These are phyloP conservation scores for Kandelia obovata DNA, from an alignment of 345 rosid genomes.

Conservation along the genomic window DNA sequence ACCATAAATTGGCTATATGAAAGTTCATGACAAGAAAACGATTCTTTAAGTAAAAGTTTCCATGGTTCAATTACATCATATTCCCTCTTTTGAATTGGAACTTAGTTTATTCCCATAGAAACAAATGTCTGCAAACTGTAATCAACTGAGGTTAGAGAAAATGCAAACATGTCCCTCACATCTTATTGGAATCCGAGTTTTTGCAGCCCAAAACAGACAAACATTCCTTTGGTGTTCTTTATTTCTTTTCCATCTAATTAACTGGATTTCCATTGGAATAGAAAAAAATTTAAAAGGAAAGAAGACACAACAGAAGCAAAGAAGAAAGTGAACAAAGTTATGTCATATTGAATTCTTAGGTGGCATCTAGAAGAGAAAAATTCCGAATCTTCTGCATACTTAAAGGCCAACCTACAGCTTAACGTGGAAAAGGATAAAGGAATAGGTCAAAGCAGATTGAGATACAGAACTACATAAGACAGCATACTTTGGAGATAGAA, in stretches of 20 bases:
- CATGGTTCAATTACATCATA: too few relatives aligned
- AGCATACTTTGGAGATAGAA: conserved; percentile 93
- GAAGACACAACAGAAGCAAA: neutral
- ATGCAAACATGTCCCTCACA: neutral
- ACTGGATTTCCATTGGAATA: neutral
- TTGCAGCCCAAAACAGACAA: neutral
- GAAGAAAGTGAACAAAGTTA: neutral
- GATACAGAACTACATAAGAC: conserved; percentile 1
- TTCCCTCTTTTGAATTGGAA: too few relatives aligned
- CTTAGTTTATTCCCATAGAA: too few relatives aligned
- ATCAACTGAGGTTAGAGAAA: neutral
- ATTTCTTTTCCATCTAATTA: neutral
- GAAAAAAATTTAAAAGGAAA: neutral
- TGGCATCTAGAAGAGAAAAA: neutral
- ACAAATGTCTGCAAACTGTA: too few relatives aligned
- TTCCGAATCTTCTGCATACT: neutral
- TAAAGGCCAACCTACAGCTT: conserved; percentile 9
- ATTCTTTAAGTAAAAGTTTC: too few relatives aligned
- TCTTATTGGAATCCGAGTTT: neutral
- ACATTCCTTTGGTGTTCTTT: neutral
- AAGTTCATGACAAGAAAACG: too few relatives aligned
- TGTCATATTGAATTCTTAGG: neutral
- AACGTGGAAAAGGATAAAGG: conserved; percentile 3
- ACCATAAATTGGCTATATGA: too few relatives aligned
- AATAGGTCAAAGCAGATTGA: conserved; percentile 5